Percentiles rank a stretch among this genome's conserved stretches.
Conservation (phyloP, 192 early-diverging fungal genomes). For the Backusella sp. region DNA sequence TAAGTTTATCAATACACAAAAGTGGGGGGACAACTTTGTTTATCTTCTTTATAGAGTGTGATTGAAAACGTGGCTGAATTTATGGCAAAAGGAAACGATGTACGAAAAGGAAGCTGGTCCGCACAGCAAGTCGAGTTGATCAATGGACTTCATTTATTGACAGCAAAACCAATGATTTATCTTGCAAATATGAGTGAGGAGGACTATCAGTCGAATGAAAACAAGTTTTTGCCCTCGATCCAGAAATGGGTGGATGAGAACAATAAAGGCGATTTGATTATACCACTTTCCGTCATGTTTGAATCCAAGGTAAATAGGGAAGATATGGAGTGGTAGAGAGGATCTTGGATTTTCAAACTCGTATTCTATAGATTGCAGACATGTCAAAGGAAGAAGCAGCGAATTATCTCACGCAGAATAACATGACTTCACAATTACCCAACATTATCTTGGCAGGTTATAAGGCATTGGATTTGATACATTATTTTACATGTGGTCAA, state of each 20-base stretch:
- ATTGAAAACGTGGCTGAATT: slow-evolving; percentile 51
- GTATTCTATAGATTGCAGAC: slow-evolving; percentile 25
- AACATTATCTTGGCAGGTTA: slow-evolving; percentile 71
- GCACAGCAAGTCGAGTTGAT: slow-evolving; percentile 67
- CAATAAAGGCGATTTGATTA: slow-evolving; percentile 62
- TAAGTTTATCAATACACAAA: background rate
- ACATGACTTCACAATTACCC: slow-evolving; percentile 50
- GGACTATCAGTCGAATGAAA: slow-evolving; percentile 64
- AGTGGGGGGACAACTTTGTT: background rate
- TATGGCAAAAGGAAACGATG: slow-evolving; percentile 63
- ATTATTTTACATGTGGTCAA: slow-evolving; percentile 77
- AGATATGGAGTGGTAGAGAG: background rate
- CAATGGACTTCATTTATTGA: slow-evolving; percentile 70
- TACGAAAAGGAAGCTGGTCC: slow-evolving; percentile 65
- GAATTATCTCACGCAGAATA: slow-evolving; percentile 35
- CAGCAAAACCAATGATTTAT: slow-evolving; percentile 77
- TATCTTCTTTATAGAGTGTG: background rate
- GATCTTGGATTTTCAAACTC: background rate
- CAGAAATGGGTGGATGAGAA: slow-evolving; percentile 69
- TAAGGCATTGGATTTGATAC: slow-evolving; percentile 64
- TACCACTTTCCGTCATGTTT: slow-evolving; percentile 70
- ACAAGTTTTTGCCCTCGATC: slow-evolving; percentile 62
- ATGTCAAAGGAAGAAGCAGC: slow-evolving; percentile 44
- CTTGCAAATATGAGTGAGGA: slow-evolving; percentile 71
- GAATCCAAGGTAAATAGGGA: slow-evolving; percentile 47